Evolutionary conservation across 257 asterid genomes (phyloP).

Genomic region (Echites panduratus): DNA sequence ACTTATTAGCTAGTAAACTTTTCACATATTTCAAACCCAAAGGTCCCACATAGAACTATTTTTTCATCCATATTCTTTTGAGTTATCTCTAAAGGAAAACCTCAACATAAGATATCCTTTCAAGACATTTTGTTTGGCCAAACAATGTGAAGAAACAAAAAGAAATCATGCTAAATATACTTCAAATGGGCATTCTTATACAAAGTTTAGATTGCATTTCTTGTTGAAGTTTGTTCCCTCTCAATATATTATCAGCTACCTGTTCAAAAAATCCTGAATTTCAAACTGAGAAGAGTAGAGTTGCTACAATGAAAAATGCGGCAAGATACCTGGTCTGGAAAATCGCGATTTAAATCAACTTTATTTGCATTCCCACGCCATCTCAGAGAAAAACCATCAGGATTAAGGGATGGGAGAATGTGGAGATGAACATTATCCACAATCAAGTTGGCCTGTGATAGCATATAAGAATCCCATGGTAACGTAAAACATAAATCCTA

Average conservation of each 20-base stretch:
- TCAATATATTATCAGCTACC: background rate
- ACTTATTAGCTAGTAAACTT: background rate
- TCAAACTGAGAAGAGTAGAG: background rate
- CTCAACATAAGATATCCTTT: background rate
- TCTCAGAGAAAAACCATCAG: constrained; percentile 65
- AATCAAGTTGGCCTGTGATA: constrained; percentile 58
- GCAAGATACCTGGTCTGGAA: constrained; percentile 76
- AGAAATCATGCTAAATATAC: background rate
- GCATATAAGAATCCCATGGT: background rate
- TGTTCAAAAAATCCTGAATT: background rate
- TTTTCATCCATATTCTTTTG: background rate
- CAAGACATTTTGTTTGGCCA: background rate
- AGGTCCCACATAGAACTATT: background rate
- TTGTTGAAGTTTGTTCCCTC: background rate
- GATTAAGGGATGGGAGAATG: constrained; percentile 81
- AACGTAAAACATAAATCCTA: constrained; percentile 8
- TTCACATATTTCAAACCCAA: background rate
- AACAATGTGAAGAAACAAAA: background rate
- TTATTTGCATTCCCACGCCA: constrained; percentile 67
- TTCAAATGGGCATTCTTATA: background rate
- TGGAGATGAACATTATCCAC: constrained; percentile 73
- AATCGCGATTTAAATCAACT: constrained; percentile 76
- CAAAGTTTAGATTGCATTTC: background rate
- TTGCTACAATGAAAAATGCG: constrained; percentile 7
- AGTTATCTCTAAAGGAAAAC: background rate